Evolutionary conservation across 495 filamentous ascomycete species (phyloP).

Genomic region (Annulohypoxylon bovei): DNA sequence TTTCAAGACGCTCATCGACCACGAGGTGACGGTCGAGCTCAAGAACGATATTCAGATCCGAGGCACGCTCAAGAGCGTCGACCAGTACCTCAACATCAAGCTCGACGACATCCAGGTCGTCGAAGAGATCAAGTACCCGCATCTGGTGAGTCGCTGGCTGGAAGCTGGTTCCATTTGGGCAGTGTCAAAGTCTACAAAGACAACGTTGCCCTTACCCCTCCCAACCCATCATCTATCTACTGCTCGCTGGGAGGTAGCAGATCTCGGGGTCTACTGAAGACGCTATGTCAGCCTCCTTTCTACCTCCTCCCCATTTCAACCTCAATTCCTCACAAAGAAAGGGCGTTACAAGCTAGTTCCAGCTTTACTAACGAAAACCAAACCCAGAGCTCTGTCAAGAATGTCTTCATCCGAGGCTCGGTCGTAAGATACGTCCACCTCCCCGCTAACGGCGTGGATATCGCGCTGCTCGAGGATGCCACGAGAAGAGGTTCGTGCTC

Average conservation of each 20-base stretch:
- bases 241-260: not conserved
- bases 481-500: conserved; percentile 82
- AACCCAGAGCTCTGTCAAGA: conserved; percentile 81
- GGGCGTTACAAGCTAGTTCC: not conserved
- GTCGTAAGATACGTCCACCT: conserved; percentile 96
- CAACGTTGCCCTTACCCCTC: too few relatives aligned
- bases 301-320: too few relatives aligned
- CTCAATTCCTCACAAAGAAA: not conserved
- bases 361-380: conserved; percentile 1
- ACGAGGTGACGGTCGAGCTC: conserved; percentile 94
- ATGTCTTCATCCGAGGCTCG: conserved; percentile 96
- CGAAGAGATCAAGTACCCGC: conserved; percentile 91
- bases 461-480: conserved; percentile 92
- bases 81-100: conserved; percentile 99
- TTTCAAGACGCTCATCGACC: conserved; percentile 99
- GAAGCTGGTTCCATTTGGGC: not conserved
- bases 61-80: conserved; percentile 93
- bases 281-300: not conserved
- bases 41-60: conserved; percentile 98
- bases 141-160: conserved; percentile 68
- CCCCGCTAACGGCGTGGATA: conserved; percentile 86
- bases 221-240: not conserved
- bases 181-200: not conserved
- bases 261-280: not conserved
- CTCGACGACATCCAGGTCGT: conserved; percentile 92